Conservation (phyloP, 139 green algal genomes). For the Penium margaritaceum region DNA sequence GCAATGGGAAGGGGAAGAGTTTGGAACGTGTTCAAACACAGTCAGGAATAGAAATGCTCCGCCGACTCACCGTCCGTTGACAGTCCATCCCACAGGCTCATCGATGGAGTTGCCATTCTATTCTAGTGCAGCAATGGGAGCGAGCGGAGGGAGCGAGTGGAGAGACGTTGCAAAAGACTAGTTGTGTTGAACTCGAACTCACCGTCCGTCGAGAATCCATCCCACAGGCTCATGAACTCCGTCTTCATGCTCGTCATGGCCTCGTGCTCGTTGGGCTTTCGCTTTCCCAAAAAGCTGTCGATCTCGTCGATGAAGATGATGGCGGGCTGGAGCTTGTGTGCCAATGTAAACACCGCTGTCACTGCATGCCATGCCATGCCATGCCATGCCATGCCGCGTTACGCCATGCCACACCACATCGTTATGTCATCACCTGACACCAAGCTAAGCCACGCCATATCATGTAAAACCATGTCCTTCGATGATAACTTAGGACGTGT, state of each 20-base stretch:
- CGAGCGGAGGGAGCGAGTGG: too few relatives aligned
- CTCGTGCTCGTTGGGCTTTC: slow-evolving; percentile 76
- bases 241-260: slow-evolving; percentile 77
- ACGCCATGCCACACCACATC: too few relatives aligned
- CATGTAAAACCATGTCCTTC: too few relatives aligned
- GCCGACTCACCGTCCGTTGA: neutral
- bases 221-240: slow-evolving; percentile 97
- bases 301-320: slow-evolving; percentile 97
- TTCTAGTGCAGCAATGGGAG: too few relatives aligned
- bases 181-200: too few relatives aligned
- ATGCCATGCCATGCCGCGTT: too few relatives aligned
- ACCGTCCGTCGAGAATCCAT: slow-evolving; percentile 72
- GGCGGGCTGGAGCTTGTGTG: slow-evolving; percentile 78
- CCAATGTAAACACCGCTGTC: slow-evolving; percentile 74
- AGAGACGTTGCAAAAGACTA: too few relatives aligned
- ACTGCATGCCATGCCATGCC: too few relatives aligned
- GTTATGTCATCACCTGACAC: too few relatives aligned
- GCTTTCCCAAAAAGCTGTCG: slow-evolving; percentile 79
- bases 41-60: too few relatives aligned
- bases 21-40: neutral
- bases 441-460: too few relatives aligned
- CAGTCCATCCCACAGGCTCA: neutral
- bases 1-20: neutral
- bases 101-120: neutral
- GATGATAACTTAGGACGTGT: too few relatives aligned